These are phyloP conservation scores for Vigna nakashimae DNA, from an alignment of 306 rosid genomes.

Conservation along the genomic window DNA sequence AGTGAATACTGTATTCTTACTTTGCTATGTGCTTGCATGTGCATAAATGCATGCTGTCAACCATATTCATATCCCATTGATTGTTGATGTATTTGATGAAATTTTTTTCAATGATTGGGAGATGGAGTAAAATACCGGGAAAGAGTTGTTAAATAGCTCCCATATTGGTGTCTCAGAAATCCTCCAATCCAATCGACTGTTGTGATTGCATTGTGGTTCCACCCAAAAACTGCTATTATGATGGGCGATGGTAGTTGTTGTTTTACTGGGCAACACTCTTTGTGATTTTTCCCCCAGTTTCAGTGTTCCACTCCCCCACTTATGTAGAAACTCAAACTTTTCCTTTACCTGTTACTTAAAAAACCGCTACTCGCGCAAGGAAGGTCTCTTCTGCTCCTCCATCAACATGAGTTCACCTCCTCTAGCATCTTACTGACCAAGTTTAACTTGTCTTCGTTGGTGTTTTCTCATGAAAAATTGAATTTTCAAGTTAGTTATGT, in stretches of 20 bases:
- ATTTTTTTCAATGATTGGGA: not conserved
- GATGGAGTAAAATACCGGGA: not conserved
- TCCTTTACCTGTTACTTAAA: not conserved
- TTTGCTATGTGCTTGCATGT: conserved; percentile 18
- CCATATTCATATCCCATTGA: conserved; percentile 33
- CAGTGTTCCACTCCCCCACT: not conserved
- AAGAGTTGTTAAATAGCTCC: too few relatives aligned
- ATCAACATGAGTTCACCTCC: not conserved
- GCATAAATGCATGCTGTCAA: conserved; percentile 28
- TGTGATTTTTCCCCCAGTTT: not conserved
- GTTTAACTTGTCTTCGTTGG: not conserved
- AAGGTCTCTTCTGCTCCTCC: not conserved
- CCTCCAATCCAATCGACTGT: not conserved
- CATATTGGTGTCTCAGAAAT: not conserved
- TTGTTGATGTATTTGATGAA: conserved; percentile 35
- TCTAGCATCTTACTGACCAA: not conserved
- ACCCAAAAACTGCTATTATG: not conserved
- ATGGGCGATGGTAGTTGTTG: not conserved
- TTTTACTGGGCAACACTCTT: not conserved
- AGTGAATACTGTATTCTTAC: conserved; percentile 52
- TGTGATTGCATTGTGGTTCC: too few relatives aligned
- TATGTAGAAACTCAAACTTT: not conserved
- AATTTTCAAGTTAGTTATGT: conserved; percentile 4
- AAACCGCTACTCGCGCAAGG: not conserved
- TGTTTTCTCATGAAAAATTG: not conserved